These are phyloP conservation scores for Pleurotus ostreatus DNA, from an alignment of 768 basidiomycete genomes.

Conservation along the genomic window DNA sequence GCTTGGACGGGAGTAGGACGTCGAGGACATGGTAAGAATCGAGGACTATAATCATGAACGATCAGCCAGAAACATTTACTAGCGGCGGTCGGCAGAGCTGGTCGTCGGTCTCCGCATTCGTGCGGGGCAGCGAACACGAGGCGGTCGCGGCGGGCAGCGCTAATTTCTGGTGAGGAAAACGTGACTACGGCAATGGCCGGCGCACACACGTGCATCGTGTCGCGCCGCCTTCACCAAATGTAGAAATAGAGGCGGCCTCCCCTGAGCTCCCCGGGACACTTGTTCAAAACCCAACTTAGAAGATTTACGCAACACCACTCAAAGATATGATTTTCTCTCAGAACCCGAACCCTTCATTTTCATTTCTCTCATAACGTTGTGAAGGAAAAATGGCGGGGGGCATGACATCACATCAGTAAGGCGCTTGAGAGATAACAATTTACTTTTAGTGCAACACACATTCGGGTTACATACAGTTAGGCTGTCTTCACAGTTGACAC, in stretches of 20 bases:
- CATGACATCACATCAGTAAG: background rate
- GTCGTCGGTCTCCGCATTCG: background rate
- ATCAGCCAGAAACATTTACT: background rate
- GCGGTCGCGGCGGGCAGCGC: background rate
- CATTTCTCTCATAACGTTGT: background rate
- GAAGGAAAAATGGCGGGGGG: background rate
- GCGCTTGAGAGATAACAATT: background rate
- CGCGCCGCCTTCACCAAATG: background rate
- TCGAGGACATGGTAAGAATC: background rate
- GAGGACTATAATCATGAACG: background rate
- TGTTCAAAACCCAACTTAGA: too few relatives aligned
- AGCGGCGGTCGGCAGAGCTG: background rate
- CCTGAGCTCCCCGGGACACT: too few relatives aligned
- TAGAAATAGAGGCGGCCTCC: background rate
- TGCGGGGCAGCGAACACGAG: background rate
- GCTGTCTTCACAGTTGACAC: too few relatives aligned
- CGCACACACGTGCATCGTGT: background rate
- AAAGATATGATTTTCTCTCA: too few relatives aligned
- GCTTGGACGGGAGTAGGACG: conserved; percentile 2
- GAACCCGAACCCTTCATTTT: accelerated
- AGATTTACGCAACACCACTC: too few relatives aligned
- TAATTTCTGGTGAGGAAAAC: too few relatives aligned
- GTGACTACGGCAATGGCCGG: too few relatives aligned
- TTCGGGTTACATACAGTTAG: too few relatives aligned
- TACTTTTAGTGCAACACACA: too few relatives aligned